A percentile compares a stretch with the other conserved stretches of the same genome.
phyloP scores from a whole-genome alignment of 2,329 filamentous ascomycete species.

The Pseudogymnoascus sp. region DNA sequence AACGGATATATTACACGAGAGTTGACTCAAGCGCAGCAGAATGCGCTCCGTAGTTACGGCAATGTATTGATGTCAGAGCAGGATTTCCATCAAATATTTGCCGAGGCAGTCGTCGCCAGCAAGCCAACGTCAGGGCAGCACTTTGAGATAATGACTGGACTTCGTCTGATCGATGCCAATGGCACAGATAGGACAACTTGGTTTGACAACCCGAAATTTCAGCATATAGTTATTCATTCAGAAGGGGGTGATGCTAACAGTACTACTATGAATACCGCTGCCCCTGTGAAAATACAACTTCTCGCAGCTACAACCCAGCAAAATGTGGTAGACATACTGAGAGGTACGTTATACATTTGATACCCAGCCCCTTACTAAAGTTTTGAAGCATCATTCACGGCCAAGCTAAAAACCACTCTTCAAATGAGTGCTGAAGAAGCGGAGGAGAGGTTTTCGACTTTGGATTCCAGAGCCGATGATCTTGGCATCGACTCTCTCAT shows the following conservation, averaged over 20 bases:
- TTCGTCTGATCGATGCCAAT: neutral
- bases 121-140: constrained; percentile 13
- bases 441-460: neutral
- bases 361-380: neutral
- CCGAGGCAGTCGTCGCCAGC: constrained; percentile 35
- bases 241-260: neutral
- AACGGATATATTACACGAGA: constrained; percentile 31
- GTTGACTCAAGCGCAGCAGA: neutral
- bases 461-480: constrained; percentile 23
- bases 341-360: neutral
- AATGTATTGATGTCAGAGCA: constrained; percentile 23
- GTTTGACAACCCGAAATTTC: constrained; percentile 17
- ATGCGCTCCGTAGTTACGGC: neutral
- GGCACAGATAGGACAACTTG: constrained; percentile 11
- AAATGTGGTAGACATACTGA: neutral
- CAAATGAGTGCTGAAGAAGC: neutral
- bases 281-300: neutral
- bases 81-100: constrained; percentile 37
- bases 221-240: neutral
- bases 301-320: neutral
- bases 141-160: neutral
- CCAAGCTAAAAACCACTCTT: constrained; percentile 10
- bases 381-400: constrained; percentile 5
- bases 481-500: constrained; percentile 29
- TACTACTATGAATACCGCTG: constrained; percentile 1